Conservation (phyloP, 306 rosid species). For the Inga laurina region DNA sequence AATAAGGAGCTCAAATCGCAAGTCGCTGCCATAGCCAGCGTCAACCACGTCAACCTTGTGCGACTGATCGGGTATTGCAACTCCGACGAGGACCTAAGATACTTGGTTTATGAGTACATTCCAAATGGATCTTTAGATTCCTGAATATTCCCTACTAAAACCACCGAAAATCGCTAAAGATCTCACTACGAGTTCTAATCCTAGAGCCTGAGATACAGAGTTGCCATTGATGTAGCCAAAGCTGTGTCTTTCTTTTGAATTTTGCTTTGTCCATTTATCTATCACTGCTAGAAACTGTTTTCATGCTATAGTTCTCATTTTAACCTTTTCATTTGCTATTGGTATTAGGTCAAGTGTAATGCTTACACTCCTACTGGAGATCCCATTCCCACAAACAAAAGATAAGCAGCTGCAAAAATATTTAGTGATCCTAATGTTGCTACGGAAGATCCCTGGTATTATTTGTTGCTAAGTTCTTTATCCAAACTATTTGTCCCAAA, state of each 20-base stretch:
- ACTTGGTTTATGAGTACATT: too few species aligned
- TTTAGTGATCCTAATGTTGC: conserved; percentile 61
- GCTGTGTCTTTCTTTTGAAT: conserved; percentile 13
- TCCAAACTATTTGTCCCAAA: background rate
- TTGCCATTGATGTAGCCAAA: too few species aligned
- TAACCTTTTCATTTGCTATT: background rate
- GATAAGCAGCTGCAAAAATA: conserved; percentile 58
- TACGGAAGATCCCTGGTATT: conserved; percentile 56
- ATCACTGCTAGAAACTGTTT: background rate
- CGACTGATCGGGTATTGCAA: too few species aligned
- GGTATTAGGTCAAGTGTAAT: conserved; percentile 60
- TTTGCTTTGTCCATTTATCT: background rate
- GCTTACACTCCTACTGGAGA: conserved; percentile 66
- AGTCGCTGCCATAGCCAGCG: too few species aligned
- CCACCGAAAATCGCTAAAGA: too few species aligned
- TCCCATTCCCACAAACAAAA: conserved; percentile 66
- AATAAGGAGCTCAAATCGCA: too few species aligned
- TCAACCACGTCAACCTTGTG: too few species aligned
- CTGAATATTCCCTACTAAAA: too few species aligned
- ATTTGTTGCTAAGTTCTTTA: background rate
- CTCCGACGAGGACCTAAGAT: too few species aligned
- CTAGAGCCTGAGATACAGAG: too few species aligned
- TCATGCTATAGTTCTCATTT: background rate
- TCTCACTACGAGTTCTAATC: too few species aligned
- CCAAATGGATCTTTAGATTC: too few species aligned